Base-by-base conservation (phyloP, 768 basidiomycete species). In the Pilatotrama ljubarskyi region DNA sequence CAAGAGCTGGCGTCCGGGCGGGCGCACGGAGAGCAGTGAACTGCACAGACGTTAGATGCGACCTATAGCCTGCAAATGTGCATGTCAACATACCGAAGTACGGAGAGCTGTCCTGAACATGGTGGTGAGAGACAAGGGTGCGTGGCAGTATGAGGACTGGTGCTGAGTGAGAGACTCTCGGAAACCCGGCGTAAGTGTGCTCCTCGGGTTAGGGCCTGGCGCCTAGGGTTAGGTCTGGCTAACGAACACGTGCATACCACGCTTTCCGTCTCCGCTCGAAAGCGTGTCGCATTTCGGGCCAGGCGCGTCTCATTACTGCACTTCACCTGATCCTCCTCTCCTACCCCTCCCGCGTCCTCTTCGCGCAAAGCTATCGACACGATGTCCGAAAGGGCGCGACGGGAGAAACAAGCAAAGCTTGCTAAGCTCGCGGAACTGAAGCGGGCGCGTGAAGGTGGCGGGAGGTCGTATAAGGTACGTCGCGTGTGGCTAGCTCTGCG, bases 391-490 rank as follows among this genome's bases (percentile, higher is more conserved):
- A 64, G 73, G 6, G 32, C 69, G 13, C 63, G 66, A 10, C 62
- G 73, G 29, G 69, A 66, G 17, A 67, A 62, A 20, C 65, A 66
- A 40, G 59, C 63, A 14, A 76, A 74, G 50, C 42, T 70, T 6
- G 80, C 83, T 57, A 83, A 80, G 58, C 73, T 88, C 37, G 83
- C 82, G 32, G 86, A 85, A 62, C 81, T 84, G 48, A 87, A 80
- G 70, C 79, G 84, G 32, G 78, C 81, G 14, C 73, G 87, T 48
- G 83, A 83, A 40, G 88, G 84, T 24, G 87, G 85, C 8, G 68
- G 75, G 42, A 80, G 87, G 51, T 72, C 78, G 37, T 80, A 79
- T 70, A 87, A 87, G 81, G 88, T 84, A 64, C 49, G 64, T 50
- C 72, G 69, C 69, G 64, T 20, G 60, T 40, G 38, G 41, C 22